Evolutionary conservation across 768 basidiomycete genomes (phyloP).

Genomic region (Sarcomyxa edulis): DNA sequence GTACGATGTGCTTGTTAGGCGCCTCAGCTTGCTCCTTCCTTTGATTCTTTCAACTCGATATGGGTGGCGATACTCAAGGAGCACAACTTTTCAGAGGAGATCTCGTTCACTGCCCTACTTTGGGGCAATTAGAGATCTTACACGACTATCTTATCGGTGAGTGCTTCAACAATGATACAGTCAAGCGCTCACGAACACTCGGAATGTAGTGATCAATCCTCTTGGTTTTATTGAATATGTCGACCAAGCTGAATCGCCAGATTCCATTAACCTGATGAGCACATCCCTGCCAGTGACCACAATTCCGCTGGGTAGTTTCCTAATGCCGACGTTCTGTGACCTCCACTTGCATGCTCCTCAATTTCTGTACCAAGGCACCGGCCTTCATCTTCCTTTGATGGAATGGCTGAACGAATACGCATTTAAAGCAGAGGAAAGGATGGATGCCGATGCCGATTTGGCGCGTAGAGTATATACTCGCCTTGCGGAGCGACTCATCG

Average conservation of each 20-base stretch:
- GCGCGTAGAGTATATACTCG: conserved; percentile 64
- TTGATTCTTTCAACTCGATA: no score
- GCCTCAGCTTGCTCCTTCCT: no score
- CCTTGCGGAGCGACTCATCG: conserved; percentile 60
- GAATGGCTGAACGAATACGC: conserved; percentile 82
- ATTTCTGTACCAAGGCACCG: conserved; percentile 83
- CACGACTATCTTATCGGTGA: no score
- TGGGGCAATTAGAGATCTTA: no score
- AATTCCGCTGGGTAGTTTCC: conserved; percentile 52
- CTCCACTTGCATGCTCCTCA: conserved; percentile 88
- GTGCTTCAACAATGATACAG: no score
- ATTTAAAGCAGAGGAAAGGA: conserved; percentile 71
- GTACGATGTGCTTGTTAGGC: no score
- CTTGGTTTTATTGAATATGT: conserved; percentile 1
- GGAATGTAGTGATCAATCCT: neutral
- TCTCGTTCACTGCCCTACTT: conserved; percentile 2
- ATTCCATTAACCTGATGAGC: neutral
- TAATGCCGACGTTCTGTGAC: conserved; percentile 79
- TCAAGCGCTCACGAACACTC: no score
- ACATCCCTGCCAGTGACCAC: conserved; percentile 11
- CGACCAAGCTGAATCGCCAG: neutral
- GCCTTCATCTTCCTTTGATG: conserved; percentile 80
- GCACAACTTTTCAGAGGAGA: conserved; percentile 3
- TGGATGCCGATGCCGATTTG: conserved; percentile 57
- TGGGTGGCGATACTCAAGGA: no score